Conservation (phyloP, 257 asterid species). For the Primulina huaijiensis region DNA sequence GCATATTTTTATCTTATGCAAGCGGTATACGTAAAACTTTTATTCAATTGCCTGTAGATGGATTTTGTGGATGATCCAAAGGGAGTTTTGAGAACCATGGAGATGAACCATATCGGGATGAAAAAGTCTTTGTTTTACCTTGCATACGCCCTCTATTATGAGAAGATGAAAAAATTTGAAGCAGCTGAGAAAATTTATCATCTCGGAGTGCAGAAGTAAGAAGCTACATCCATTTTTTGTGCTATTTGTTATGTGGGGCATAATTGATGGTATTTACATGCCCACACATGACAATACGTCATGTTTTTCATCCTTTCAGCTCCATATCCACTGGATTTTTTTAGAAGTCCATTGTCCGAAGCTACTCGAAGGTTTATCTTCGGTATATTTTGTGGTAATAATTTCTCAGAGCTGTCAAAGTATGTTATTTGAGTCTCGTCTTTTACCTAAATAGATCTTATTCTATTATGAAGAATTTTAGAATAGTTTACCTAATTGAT, state of each 20-base stretch:
- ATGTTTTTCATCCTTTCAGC: not conserved
- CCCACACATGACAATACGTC: not conserved
- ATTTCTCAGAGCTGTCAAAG: not conserved
- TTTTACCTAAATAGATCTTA: conserved; percentile 4
- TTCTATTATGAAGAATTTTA: not conserved
- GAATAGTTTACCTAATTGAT: not conserved
- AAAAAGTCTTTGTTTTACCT: conserved; percentile 75
- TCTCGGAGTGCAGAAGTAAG: conserved; percentile 84
- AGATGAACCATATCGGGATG: conserved; percentile 61
- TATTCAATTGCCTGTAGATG: conserved; percentile 45
- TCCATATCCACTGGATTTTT: not conserved
- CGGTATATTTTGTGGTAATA: not conserved
- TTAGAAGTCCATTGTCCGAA: not conserved
- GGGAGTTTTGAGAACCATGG: conserved; percentile 66
- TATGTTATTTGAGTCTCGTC: not conserved
- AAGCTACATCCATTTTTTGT: conserved; percentile 7
- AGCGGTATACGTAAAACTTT: not conserved
- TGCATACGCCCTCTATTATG: conserved; percentile 88
- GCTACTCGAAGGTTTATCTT: conserved; percentile 4
- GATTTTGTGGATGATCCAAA: conserved; percentile 89
- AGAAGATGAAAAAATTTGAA: conserved; percentile 80
- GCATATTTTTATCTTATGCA: not conserved
- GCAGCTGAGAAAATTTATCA: conserved; percentile 81
- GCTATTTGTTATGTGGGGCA: too few relatives aligned
- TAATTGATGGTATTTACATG: not conserved